Evolutionary conservation across 257 asterid species (phyloP).

Genomic region (Solanum pennellii): DNA sequence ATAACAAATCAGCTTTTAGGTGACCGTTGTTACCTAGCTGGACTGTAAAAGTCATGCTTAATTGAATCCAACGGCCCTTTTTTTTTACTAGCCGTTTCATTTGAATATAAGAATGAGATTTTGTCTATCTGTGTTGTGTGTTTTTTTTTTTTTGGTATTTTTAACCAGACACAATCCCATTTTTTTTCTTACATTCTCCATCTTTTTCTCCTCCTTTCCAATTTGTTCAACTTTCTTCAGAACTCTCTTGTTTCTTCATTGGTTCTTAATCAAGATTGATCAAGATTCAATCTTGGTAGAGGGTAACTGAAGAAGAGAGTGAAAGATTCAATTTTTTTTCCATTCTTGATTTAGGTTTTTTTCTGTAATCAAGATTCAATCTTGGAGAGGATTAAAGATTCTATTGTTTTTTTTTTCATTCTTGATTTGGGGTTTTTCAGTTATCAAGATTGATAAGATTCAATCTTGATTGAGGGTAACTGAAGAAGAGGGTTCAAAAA

Average conservation of each 20-base stretch:
- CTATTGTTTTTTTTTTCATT: neutral
- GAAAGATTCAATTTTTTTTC: neutral
- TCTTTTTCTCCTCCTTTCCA: neutral
- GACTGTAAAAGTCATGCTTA: constrained; percentile 15
- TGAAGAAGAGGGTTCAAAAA: neutral
- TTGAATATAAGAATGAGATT: constrained; percentile 27
- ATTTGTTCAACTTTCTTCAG: neutral
- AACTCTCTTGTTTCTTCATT: neutral
- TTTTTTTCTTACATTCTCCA: neutral
- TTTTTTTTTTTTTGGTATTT: neutral
- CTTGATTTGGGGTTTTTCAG: neutral
- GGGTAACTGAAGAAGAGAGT: neutral
- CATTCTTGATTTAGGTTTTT: neutral
- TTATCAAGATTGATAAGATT: neutral
- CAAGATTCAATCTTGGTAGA: neutral
- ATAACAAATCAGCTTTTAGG: constrained; percentile 27
- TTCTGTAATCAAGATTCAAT: neutral
- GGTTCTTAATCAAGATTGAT: neutral
- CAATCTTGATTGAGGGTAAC: neutral
- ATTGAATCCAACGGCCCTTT: constrained; percentile 31
- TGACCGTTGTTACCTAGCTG: constrained; percentile 52
- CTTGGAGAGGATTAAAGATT: neutral
- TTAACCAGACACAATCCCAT: constrained; percentile 35
- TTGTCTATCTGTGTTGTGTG: neutral
- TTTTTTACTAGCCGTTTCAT: constrained; percentile 85